A percentile compares a stretch with the other conserved stretches of the same genome.
Evolutionary conservation across 1,139 yeast species (phyloP).

Genomic region (Pichia sp.): DNA sequence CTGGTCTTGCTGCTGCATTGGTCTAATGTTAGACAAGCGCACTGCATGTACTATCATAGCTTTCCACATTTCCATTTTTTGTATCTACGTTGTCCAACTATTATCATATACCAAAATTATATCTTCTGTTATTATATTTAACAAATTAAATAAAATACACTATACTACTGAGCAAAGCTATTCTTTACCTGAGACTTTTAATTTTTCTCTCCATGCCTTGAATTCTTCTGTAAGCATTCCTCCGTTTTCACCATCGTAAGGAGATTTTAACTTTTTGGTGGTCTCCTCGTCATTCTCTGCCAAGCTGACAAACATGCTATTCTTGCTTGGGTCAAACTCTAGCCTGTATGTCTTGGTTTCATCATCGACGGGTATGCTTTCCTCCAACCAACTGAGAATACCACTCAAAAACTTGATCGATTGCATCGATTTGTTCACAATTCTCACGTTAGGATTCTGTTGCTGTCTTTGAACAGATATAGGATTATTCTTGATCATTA

Average conservation of each 20-base stretch:
- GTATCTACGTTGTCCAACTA: no score
- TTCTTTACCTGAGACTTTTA: not conserved
- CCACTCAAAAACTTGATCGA: slow-evolving; percentile 86
- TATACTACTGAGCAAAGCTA: no score
- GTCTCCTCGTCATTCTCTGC: slow-evolving; percentile 28
- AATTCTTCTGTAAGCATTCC: slow-evolving; percentile 51
- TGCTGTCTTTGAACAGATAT: slow-evolving; percentile 26
- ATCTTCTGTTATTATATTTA: no score
- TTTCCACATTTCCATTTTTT: no score
- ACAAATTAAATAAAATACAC: no score
- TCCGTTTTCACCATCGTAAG: slow-evolving; percentile 31
- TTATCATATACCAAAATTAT: no score
- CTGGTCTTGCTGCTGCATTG: slow-evolving; percentile 18
- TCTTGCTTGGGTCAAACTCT: slow-evolving; percentile 37
- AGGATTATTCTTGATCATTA: slow-evolving; percentile 46
- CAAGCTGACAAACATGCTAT: slow-evolving; percentile 38
- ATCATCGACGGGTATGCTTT: slow-evolving; percentile 53
- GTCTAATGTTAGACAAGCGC: not conserved
- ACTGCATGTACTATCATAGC: no score
- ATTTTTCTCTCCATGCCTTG: slow-evolving; percentile 51
- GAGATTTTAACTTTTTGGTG: slow-evolving; percentile 26
- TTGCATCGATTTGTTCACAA: slow-evolving; percentile 57
- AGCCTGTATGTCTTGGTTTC: slow-evolving; percentile 44
- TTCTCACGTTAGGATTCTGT: slow-evolving; percentile 24
- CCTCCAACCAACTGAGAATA: slow-evolving; percentile 68